Base-by-base conservation (phyloP, 2,329 filamentous ascomycete genomes). In the Penicillium sp. region DNA sequence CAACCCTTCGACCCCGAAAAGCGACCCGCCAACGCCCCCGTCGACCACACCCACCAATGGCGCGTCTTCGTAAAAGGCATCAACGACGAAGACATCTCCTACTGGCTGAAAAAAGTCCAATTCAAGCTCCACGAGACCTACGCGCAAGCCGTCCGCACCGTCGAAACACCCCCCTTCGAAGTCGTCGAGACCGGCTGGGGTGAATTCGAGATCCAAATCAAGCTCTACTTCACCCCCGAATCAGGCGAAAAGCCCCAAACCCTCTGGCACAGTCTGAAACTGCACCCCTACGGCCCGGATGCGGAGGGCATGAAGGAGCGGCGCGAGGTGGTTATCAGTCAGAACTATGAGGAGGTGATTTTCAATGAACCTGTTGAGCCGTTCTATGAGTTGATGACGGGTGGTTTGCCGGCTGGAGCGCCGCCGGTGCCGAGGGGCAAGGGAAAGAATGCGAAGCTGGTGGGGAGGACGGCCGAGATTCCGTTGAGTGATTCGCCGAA, bases 61-160 rank as follows among this genome's bases (percentile, higher is more conserved):
- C 89, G 91, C 73, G 92, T 98, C 66, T 98, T 96, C 77, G 92
- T 99, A 61, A 91, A 91, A 74, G 92, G 93, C 51, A 84, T 97
- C 58, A 92, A 96, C 72, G 91, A 92, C 76, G 91, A 92, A 63
- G 92, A 97, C 74, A 90, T 98, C 68, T 93, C 91, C 30, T 95
- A 96, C 78, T 99, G 95, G 93, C 85, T 98, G 68, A 92, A 94
- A 61, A 94, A 96, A 72, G 94, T 99, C 1, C 93, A 97, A 77
- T 99, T 99, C 82, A 98, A 98, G 79, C 87, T 99, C 17, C 94
- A 97, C 83, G 93, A 98, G 78, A 97, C 94, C 10, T 98, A 97
- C 76, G 89, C 92, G 30, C 96, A 97, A 78, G 91, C 91, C 60
- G 86, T 95, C 24, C 90, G 95, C 70, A 96, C 90, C 75, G 84